phyloP scores from a whole-genome alignment of 2,329 filamentous ascomycete species.

The Trichoderma koningiopsis region DNA sequence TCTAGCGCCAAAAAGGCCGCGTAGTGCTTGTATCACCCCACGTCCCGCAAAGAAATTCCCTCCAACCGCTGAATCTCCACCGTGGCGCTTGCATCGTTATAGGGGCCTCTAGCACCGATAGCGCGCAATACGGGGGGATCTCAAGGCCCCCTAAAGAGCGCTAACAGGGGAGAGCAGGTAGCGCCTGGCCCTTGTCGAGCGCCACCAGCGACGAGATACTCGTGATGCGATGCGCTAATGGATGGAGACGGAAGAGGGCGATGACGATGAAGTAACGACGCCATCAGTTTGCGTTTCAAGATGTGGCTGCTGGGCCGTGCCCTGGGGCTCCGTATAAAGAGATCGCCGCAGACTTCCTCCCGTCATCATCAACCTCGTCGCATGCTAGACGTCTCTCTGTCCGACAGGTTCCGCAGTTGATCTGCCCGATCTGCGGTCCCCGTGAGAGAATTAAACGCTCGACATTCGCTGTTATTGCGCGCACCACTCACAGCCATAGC shows the following conservation, averaged over 20 bases:
- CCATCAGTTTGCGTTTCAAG: slow-evolving; percentile 1
- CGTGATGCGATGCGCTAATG: slow-evolving; percentile 9
- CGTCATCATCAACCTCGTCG: not conserved
- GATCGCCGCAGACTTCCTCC: not conserved
- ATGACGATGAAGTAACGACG: slow-evolving; percentile 1
- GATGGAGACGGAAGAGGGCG: not conserved
- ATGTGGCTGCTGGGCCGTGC: slow-evolving; percentile 8
- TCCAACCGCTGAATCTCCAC: not conserved
- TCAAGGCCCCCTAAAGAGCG: not conserved
- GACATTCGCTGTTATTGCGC: not conserved
- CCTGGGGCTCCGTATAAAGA: slow-evolving; percentile 8
- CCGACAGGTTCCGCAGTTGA: not conserved
- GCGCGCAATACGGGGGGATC: not conserved
- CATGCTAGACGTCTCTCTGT: not conserved
- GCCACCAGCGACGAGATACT: not conserved
- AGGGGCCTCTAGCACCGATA: not conserved
- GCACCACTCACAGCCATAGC: not conserved
- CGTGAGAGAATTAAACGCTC: slow-evolving; percentile 17
- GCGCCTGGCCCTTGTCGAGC: not conserved
- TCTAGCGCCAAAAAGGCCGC: not conserved
- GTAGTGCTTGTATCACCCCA: slow-evolving; percentile 5
- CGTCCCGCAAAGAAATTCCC: not conserved
- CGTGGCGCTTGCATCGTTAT: not conserved
- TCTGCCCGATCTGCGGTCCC: slow-evolving; percentile 19
- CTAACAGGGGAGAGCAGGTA: not conserved